Evolutionary conservation across 345 rosid species (phyloP), one percentile per base, ranked within the genome.

Genomic region (Euphorbia tirucalli): DNA sequence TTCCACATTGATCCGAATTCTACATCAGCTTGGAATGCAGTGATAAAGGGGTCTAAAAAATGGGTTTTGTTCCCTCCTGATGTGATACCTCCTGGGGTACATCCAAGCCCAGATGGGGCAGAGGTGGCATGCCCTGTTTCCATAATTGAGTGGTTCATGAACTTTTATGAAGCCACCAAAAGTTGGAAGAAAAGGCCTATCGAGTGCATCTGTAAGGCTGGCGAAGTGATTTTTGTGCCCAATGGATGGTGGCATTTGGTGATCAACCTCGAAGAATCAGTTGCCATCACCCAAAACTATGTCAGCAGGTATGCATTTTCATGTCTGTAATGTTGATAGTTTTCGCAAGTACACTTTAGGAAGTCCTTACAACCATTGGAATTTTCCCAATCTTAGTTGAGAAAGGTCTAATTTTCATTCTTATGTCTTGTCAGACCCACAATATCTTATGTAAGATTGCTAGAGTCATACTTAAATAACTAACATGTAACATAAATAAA

Each of bases 181-280:
- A 74, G 49, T 31, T 92, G 89, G 97, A 73, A 82, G 69, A 92
- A 80, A 89, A 87, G 81, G 71, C 97, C 99, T 66, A 75, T 88
- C 31, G 99, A 95, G 74, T 95, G 99, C 72, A 73, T 95, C 49
- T 95, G 99, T 79, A 92, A 85, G 85, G 90, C 97, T 0, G 97
- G 99, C 73, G 99, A 92, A 78, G 93, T 92, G 55, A 86, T 95
- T 70, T 95, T 95, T 83, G 93, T 95, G 54, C 99, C 99, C 59
- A 87, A 83, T 72, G 99, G 99, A 72, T 95, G 99, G 99, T 95
- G 99, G 99, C 99, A 95, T 86, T 61, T 95, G 65, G 99, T 92
- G 69, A 90, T 95, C 77, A 95, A 95, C 86, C 73, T 95, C 60
- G 99, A 92, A 80, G 99, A 92, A 62, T 90, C 99, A 3, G 81